phyloP scores from a whole-genome alignment of 2,329 filamentous ascomycete genomes.

The Xenosphaeropsis pyriputrescens region DNA sequence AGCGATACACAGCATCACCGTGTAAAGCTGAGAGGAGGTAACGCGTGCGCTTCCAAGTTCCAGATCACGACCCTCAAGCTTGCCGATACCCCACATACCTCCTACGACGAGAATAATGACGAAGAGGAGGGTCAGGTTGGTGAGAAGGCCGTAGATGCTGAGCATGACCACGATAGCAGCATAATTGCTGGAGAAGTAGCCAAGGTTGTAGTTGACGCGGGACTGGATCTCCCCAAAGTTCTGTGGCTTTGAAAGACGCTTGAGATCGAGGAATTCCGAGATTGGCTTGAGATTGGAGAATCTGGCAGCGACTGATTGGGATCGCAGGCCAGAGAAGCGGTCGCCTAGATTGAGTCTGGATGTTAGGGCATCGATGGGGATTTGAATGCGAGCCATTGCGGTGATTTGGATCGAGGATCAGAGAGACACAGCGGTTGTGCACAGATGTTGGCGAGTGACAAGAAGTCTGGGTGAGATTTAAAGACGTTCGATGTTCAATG shows the following conservation, averaged over 20 bases:
- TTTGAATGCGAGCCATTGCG: slow-evolving; percentile 74
- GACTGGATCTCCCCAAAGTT: slow-evolving; percentile 86
- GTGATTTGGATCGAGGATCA: no score
- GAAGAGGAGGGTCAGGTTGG: slow-evolving; percentile 75
- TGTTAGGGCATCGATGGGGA: slow-evolving; percentile 82
- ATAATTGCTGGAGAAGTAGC: slow-evolving; percentile 98
- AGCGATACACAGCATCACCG: slow-evolving; percentile 65
- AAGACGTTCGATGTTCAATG: no score
- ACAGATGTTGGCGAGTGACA: no score
- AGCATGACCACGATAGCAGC: slow-evolving; percentile 87
- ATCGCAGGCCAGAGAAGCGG: slow-evolving; percentile 71
- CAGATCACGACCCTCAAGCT: slow-evolving; percentile 76
- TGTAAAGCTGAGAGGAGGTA: slow-evolving; percentile 89
- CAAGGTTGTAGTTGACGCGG: slow-evolving; percentile 91
- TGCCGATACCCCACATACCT: slow-evolving; percentile 85
- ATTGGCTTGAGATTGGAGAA: slow-evolving; percentile 89
- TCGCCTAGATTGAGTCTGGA: slow-evolving; percentile 77
- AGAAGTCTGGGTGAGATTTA: no score
- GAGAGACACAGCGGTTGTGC: no score
- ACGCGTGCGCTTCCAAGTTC: slow-evolving; percentile 72
- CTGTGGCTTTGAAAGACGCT: slow-evolving; percentile 84
- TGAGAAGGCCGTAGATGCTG: slow-evolving; percentile 86
- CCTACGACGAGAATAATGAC: slow-evolving; percentile 78
- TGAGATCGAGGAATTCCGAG: slow-evolving; percentile 89
- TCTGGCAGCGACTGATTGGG: slow-evolving; percentile 62